Evolutionary conservation across 306 rosid species (phyloP).

Genomic region (Trifolium dubium): DNA sequence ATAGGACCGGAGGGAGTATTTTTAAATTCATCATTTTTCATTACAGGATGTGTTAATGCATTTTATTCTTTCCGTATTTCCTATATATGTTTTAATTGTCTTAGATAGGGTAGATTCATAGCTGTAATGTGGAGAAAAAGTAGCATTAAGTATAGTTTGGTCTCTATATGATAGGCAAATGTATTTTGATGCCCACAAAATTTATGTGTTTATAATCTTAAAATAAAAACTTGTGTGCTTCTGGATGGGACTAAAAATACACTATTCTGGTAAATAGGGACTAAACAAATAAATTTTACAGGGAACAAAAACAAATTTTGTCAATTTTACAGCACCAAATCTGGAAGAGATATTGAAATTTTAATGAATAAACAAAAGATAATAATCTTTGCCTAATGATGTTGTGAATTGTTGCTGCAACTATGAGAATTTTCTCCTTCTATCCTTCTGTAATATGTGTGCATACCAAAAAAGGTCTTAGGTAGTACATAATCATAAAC

Average conservation of each 20-base stretch:
- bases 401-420: no score
- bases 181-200: background rate
- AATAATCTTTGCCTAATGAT: no score
- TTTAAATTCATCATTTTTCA: conserved; percentile 13
- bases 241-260: background rate
- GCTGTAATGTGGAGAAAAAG: background rate
- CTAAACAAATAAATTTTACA: background rate
- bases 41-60: background rate
- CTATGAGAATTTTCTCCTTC: no score
- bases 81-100: background rate
- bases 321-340: no score
- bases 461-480: background rate
- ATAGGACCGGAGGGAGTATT: no score
- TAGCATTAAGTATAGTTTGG: background rate
- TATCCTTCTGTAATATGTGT: no score
- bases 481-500: conserved; percentile 11
- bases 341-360: no score
- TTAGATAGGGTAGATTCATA: background rate
- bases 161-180: background rate
- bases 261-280: background rate
- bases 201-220: background rate
- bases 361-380: no score
- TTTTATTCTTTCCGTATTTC: background rate
- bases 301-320: no score
- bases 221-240: background rate